These are phyloP conservation scores for Cyanodermella asteris DNA, from an alignment of 2,329 filamentous ascomycete genomes.

Conservation along the genomic window DNA sequence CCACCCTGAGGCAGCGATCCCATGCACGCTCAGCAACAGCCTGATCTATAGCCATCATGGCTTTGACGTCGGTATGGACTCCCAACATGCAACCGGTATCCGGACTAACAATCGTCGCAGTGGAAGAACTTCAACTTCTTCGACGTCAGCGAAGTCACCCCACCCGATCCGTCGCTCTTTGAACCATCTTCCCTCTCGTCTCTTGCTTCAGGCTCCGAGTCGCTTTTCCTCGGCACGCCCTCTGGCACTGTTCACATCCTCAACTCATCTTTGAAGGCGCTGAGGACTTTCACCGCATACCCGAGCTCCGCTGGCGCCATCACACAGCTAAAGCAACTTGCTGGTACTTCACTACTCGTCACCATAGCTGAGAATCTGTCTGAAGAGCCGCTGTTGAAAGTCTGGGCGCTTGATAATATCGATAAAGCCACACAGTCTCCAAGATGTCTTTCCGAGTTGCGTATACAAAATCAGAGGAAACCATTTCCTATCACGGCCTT, in stretches of 20 bases:
- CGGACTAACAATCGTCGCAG: constrained; percentile 23
- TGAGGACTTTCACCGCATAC: constrained; percentile 71
- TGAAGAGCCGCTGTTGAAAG: constrained; percentile 72
- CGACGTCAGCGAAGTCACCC: constrained; percentile 67
- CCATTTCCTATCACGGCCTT: constrained; percentile 86
- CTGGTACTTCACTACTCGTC: constrained; percentile 65
- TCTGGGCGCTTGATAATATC: constrained; percentile 89
- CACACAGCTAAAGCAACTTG: constrained; percentile 79
- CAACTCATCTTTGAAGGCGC: constrained; percentile 66
- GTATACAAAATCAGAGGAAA: constrained; percentile 72
- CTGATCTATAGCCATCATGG: constrained; percentile 7
- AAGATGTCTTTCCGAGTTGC: constrained; percentile 66
- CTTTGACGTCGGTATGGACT: constrained; percentile 7
- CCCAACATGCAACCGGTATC: not conserved
- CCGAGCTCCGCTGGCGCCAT: constrained; percentile 51
- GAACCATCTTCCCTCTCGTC: constrained; percentile 20
- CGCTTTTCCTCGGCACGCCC: constrained; percentile 67
- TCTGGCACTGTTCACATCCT: constrained; percentile 78
- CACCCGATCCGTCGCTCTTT: constrained; percentile 48
- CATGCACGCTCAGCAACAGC: too few species aligned
- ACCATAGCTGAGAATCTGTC: constrained; percentile 68
- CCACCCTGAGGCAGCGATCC: too few species aligned
- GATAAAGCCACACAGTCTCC: constrained; percentile 87
- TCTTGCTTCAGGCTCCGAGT: constrained; percentile 51
- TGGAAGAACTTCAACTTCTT: constrained; percentile 99